Percentiles rank a stretch among this genome's conserved stretches.
These are phyloP conservation scores for Aspergillus pseudoviridinutans DNA, from an alignment of 2,329 filamentous ascomycete genomes.

Conservation along the genomic window DNA sequence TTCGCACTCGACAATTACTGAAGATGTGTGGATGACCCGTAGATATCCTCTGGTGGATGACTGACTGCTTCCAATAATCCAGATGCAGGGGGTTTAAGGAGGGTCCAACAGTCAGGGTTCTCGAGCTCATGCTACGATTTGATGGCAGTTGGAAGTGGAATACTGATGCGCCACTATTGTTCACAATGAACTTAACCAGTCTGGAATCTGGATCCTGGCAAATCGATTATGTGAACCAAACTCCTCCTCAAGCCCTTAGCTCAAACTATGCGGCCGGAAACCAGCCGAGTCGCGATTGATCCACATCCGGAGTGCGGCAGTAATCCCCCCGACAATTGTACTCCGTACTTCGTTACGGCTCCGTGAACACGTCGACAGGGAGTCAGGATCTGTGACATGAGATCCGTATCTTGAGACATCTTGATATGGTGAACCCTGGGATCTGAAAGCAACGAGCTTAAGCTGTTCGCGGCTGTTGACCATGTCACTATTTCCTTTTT, in stretches of 20 bases:
- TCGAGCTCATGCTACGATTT: neutral
- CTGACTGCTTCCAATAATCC: constrained; percentile 2
- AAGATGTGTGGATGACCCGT: neutral
- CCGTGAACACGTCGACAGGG: neutral
- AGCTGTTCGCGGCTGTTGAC: neutral
- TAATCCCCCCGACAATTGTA: neutral
- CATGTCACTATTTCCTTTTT: neutral
- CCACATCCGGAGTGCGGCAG: neutral
- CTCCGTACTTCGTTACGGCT: neutral
- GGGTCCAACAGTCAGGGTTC: too few relatives aligned
- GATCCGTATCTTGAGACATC: neutral
- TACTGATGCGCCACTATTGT: neutral
- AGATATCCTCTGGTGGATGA: neutral
- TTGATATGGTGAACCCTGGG: neutral
- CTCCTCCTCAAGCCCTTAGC: neutral
- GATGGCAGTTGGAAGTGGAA: neutral
- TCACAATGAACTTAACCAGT: neutral
- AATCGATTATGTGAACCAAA: neutral
- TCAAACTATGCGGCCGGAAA: neutral
- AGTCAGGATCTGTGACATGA: neutral
- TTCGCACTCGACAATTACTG: neutral
- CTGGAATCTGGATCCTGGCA: neutral
- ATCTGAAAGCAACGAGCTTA: neutral
- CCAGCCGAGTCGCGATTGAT: neutral
- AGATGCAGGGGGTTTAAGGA: neutral